Evolutionary conservation across 106 monocot species (phyloP).

Genomic region (Dioscorea dumetorum): DNA sequence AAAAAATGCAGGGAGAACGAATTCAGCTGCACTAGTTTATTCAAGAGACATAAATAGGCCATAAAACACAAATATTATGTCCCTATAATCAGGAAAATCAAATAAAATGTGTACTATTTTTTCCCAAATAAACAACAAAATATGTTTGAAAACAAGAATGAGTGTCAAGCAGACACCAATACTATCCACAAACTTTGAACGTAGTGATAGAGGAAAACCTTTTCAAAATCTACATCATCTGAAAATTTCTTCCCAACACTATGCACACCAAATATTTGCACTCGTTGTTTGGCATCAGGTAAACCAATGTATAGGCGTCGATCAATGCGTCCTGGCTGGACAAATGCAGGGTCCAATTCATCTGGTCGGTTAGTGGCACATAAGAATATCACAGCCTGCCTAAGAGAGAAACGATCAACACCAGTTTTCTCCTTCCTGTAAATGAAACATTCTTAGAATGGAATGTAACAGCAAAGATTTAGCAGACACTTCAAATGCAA

Average conservation of each 20-base stretch:
- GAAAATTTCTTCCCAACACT: conserved; percentile 62
- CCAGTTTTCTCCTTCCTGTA: conserved; percentile 81
- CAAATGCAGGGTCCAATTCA: conserved; percentile 78
- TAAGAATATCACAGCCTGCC: conserved; percentile 83
- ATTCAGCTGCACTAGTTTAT: too few species aligned
- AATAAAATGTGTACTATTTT: background rate
- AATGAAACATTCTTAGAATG: background rate
- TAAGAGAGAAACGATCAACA: conserved; percentile 73
- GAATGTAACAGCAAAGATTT: too few species aligned
- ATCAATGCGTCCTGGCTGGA: conserved; percentile 73
- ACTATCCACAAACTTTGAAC: background rate
- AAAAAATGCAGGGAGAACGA: too few species aligned
- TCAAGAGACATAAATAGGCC: too few species aligned
- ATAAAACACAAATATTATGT: background rate
- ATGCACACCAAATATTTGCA: conserved; percentile 70
- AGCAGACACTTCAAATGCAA: too few species aligned
- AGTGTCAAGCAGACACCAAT: too few species aligned
- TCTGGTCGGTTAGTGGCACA: conserved; percentile 91
- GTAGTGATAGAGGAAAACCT: conserved; percentile 20
- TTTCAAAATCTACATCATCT: conserved; percentile 69
- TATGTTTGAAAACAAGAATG: background rate
- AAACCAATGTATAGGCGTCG: conserved; percentile 69
- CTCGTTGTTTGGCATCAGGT: conserved; percentile 73
- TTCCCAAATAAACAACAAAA: background rate
- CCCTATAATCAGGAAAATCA: background rate